Evolutionary conservation across 2,329 filamentous ascomycete species (phyloP).

Genomic region (Emericellopsis cladophorae): DNA sequence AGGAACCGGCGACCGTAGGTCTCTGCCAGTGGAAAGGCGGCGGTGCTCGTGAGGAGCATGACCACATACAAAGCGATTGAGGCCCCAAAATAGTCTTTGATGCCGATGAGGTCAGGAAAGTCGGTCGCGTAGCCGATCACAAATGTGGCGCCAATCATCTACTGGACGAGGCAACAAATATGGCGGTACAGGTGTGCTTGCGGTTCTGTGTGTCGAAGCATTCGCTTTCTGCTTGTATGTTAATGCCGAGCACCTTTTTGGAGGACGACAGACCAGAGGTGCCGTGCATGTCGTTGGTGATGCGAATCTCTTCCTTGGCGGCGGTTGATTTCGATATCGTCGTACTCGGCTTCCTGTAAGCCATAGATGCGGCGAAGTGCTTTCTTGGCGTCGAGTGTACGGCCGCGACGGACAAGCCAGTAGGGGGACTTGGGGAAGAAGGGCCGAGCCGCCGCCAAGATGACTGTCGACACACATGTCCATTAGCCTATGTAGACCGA

Average conservation of each 20-base stretch:
- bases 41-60: conserved; percentile 17
- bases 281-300: conserved; percentile 6
- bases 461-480: conserved; percentile 2
- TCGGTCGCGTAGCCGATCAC: conserved; percentile 21
- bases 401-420: conserved; percentile 13
- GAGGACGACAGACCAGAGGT: conserved; percentile 1
- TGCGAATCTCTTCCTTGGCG: conserved; percentile 11
- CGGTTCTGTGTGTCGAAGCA: conserved; percentile 16
- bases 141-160: conserved; percentile 22
- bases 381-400: conserved; percentile 7
- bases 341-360: conserved; percentile 8
- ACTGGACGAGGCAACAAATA: conserved; percentile 19
- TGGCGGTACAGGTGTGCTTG: conserved; percentile 19
- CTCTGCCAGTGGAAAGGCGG: conserved; percentile 19
- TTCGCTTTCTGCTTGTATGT: conserved; percentile 6
- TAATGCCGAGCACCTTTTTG: not conserved
- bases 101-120: conserved; percentile 17
- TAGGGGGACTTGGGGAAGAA: conserved; percentile 24
- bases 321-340: conserved; percentile 14
- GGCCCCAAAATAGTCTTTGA: conserved; percentile 17
- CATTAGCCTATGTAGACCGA: not conserved
- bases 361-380: conserved; percentile 14
- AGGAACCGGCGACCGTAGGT: conserved; percentile 16
- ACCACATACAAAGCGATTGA: conserved; percentile 19
- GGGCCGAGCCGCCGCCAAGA: conserved; percentile 10